Evolutionary conservation across 2,329 filamentous ascomycete genomes (phyloP), one percentile per base, ranked within the genome.

Genomic region (Microdochium bolleyi): DNA sequence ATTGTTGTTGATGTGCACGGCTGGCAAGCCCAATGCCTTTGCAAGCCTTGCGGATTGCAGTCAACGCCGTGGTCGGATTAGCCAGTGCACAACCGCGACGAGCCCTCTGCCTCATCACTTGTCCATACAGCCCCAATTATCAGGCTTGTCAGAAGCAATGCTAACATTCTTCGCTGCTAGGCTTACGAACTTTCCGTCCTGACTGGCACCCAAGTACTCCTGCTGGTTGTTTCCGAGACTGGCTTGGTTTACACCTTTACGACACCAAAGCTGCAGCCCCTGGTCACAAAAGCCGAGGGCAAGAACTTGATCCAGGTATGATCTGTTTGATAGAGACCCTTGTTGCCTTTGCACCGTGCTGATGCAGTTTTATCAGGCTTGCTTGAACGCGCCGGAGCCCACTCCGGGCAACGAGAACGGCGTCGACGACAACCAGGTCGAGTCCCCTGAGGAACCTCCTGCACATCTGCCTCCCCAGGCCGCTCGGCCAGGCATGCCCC

Each of bases 231-330:
- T 58, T 97, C 92, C 48, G 92, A 97, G 77, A 97, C 92, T 24
- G 92, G 92, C 60, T 84, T 97, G 32, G 92, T 97, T 64, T 97
- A 97, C 74, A 97, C 92, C 55, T 97, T 97, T 71, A 97, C 92
- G 57, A 99, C 94, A 16, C 94, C 94, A 21, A 99, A 99, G 78
- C 84, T 99, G 53, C 94, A 97, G 75, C 94, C 94, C 57, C 84
- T 99, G 52, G 94, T 97, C 62, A 99, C 94, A 58, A 97, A 97
- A 78, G 88, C 94, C 19, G 94, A 97, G 74, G 94, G 94, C 75
- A 99, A 99, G 83, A 99, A 99, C 70, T 78, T 99, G 60, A 97
- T 99, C 62, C 94, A 99, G 85, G 94, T 96, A 82, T 59, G 83
- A 25, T 24, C 14, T 11, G 8, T 27, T 49, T 7, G 7, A 13